phyloP scores from a whole-genome alignment of 73 alveolate species.

The Tetrahymena borealis region DNA sequence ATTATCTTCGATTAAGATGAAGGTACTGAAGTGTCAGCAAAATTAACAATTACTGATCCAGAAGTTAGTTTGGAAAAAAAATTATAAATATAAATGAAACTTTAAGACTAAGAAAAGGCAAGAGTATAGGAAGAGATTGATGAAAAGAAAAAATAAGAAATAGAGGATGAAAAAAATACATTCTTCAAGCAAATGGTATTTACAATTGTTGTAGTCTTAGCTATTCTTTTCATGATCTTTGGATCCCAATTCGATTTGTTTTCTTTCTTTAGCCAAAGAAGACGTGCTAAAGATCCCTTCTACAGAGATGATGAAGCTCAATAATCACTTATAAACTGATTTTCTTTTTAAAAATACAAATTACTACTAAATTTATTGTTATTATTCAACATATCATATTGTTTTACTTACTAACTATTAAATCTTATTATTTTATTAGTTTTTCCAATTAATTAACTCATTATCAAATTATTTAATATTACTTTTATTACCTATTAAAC shows the following conservation, averaged over 20 bases:
- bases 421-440: too few relatives aligned
- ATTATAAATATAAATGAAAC: not conserved
- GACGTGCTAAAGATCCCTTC: not conserved
- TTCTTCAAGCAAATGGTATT: not conserved
- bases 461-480: too few relatives aligned
- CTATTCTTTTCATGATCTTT: not conserved
- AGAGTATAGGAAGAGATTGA: not conserved
- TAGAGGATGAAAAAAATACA: not conserved
- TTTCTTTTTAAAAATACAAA: not conserved
- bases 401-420: too few relatives aligned
- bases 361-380: too few relatives aligned
- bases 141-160: not conserved
- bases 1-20: too few relatives aligned
- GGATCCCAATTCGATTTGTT: not conserved
- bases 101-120: not conserved
- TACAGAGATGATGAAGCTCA: not conserved
- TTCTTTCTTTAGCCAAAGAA: not conserved
- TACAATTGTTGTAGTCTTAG: not conserved
- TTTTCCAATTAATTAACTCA: too few relatives aligned
- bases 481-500: too few relatives aligned
- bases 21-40: too few relatives aligned
- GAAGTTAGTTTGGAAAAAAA: not conserved
- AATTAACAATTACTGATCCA: too few relatives aligned
- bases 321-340: not conserved
- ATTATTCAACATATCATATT: too few relatives aligned